phyloP scores from a whole-genome alignment of 2,329 filamentous ascomycete genomes.

The Pyrenophora teres region DNA sequence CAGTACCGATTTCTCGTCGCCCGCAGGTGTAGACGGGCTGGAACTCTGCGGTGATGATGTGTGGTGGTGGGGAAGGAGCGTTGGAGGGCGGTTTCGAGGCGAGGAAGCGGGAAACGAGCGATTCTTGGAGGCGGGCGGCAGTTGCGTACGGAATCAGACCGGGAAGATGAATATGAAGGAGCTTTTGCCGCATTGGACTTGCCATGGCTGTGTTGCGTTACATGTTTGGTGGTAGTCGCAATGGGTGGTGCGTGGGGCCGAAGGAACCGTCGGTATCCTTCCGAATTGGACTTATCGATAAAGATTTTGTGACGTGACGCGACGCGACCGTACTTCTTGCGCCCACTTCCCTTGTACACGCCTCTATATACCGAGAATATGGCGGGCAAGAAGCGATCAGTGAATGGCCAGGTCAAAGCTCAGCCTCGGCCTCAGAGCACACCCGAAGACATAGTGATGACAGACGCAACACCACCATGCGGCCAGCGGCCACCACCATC shows the following conservation, averaged over 20 bases:
- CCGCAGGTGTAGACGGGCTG: conserved; percentile 87
- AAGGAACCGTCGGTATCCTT: background rate
- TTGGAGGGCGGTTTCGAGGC: conserved; percentile 60
- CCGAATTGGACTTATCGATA: conserved; percentile 18
- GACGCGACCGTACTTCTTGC: conserved; percentile 11
- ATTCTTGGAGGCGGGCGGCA: conserved; percentile 62
- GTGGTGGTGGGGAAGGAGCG: conserved; percentile 60
- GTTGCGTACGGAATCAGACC: conserved; percentile 59
- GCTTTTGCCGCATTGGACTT: conserved; percentile 55
- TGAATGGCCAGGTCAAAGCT: conserved; percentile 29
- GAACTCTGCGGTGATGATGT: conserved; percentile 80
- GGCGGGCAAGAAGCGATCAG: conserved; percentile 34
- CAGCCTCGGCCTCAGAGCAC: background rate
- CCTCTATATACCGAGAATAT: conserved; percentile 8
- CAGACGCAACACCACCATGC: conserved; percentile 20
- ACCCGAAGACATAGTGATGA: conserved; percentile 1
- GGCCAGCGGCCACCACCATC: conserved; percentile 17
- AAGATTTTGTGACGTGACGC: conserved; percentile 20
- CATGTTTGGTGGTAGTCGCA: background rate
- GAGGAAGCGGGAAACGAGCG: conserved; percentile 62
- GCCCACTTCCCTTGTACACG: background rate
- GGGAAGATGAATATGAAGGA: conserved; percentile 66
- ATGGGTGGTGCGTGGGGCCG: background rate
- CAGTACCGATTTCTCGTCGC: conserved; percentile 68
- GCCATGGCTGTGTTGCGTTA: conserved; percentile 10